These are phyloP conservation scores for Hymenoscyphus infarciens DNA, from an alignment of 2,329 filamentous ascomycete genomes.

Conservation along the genomic window DNA sequence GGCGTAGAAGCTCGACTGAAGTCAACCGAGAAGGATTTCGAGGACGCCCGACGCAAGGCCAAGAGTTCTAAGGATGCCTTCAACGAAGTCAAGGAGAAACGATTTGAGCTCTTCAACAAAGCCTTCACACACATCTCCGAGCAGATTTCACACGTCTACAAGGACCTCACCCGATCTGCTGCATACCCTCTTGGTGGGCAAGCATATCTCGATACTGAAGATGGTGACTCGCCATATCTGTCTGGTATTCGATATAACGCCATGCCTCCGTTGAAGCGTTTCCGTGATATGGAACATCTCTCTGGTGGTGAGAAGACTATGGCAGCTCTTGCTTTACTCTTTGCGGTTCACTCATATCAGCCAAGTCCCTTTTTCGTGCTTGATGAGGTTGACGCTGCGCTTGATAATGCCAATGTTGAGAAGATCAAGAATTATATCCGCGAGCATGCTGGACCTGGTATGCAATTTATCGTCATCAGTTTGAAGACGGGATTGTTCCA, in stretches of 20 bases:
- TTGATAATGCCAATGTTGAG: slow-evolving; percentile 97
- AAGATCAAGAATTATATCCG: slow-evolving; percentile 96
- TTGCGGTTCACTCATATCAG: slow-evolving; percentile 95
- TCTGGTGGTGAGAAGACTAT: slow-evolving; percentile 99
- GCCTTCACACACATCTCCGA: slow-evolving; percentile 94
- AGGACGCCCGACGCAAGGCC: slow-evolving; percentile 72
- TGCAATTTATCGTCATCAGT: slow-evolving; percentile 98
- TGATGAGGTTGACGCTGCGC: slow-evolving; percentile 93
- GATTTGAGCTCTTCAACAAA: slow-evolving; percentile 90
- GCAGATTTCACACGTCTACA: slow-evolving; percentile 91
- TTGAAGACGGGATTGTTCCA: slow-evolving; percentile 95
- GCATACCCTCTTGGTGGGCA: slow-evolving; percentile 92
- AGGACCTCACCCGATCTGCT: slow-evolving; percentile 84
- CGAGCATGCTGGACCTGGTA: slow-evolving; percentile 89
- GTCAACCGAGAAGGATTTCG: slow-evolving; percentile 83
- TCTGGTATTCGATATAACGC: slow-evolving; percentile 97
- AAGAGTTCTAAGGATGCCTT: slow-evolving; percentile 79
- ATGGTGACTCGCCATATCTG: slow-evolving; percentile 93
- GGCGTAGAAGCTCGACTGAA: slow-evolving; percentile 79
- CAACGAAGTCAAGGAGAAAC: slow-evolving; percentile 73
- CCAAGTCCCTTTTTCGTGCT: slow-evolving; percentile 96
- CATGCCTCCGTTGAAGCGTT: slow-evolving; percentile 97
- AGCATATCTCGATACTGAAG: slow-evolving; percentile 84
- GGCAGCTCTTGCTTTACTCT: slow-evolving; percentile 91
- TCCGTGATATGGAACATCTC: slow-evolving; percentile 98